These are phyloP conservation scores for Sonneratia alba DNA, from an alignment of 345 rosid species.

Conservation along the genomic window DNA sequence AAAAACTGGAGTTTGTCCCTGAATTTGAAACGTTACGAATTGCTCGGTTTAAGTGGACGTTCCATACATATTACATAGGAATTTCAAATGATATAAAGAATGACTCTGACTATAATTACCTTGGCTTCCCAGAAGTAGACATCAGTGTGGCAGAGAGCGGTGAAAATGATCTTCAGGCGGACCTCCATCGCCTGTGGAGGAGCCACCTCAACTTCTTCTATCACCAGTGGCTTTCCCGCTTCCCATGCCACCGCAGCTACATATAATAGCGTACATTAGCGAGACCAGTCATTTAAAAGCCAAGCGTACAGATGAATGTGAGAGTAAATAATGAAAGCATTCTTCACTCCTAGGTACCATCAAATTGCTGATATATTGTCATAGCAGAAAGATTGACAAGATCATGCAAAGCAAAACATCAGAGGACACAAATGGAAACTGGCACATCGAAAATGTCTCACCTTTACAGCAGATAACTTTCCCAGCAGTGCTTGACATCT, in stretches of 20 bases:
- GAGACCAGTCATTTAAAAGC: neutral
- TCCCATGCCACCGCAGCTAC: slow-evolving; percentile 55
- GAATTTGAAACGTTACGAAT: neutral
- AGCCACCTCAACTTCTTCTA: slow-evolving; percentile 46
- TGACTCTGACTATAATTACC: slow-evolving; percentile 10
- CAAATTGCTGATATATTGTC: too few relatives aligned
- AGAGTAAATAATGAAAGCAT: neutral
- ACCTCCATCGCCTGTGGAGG: slow-evolving; percentile 40
- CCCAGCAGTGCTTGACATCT: slow-evolving; percentile 23
- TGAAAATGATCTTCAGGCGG: slow-evolving; percentile 33
- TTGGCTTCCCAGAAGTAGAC: slow-evolving; percentile 49
- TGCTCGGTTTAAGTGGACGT: neutral
- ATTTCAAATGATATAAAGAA: too few relatives aligned
- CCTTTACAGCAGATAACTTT: slow-evolving; percentile 36
- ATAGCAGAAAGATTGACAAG: too few relatives aligned
- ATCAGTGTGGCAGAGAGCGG: slow-evolving; percentile 42
- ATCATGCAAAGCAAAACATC: neutral
- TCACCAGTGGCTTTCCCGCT: slow-evolving; percentile 47
- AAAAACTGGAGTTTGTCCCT: slow-evolving; percentile 32
- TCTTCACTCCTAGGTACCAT: too few relatives aligned
- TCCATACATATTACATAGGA: too few relatives aligned
- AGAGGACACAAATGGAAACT: neutral
- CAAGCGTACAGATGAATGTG: neutral
- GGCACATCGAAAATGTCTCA: neutral
- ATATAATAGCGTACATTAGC: neutral